A percentile compares a stretch with the other conserved stretches of the same genome.
Evolutionary conservation across 1,284 basidiomycete species (phyloP).

Genomic region (Mycosarcoma mackinlayi): DNA sequence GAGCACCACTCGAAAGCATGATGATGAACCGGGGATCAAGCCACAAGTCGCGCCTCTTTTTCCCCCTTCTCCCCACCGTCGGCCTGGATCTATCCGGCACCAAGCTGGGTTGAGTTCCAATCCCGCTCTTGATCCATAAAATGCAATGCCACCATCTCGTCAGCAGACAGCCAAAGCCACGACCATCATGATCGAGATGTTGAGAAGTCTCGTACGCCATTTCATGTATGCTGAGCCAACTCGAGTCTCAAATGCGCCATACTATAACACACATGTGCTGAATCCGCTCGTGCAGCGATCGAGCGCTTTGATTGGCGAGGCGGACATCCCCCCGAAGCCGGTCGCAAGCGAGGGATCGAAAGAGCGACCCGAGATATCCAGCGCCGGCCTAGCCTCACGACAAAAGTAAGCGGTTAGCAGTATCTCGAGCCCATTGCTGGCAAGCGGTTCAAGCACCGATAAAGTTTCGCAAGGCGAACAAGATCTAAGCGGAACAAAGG

Average conservation of each 20-base stretch:
- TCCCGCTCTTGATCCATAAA: background rate
- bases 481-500: background rate
- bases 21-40: background rate
- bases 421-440: background rate
- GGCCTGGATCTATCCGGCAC: background rate
- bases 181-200: background rate
- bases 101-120: background rate
- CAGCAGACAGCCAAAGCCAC: background rate
- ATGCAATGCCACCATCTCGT: background rate
- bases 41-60: background rate
- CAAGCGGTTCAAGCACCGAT: constrained; percentile 13
- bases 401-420: constrained; percentile 7
- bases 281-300: constrained; percentile 26
- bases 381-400: background rate
- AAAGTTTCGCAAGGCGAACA: constrained; percentile 11
- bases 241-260: background rate
- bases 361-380: background rate
- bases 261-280: constrained; percentile 4
- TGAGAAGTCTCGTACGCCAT: background rate
- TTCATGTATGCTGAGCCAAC: background rate
- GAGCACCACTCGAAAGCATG: background rate
- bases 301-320: background rate
- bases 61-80: background rate
- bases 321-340: background rate
- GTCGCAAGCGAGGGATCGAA: too few relatives aligned